Conservation (phyloP, 371 early-diverging fungal genomes). For the Spraguea lophii region DNA sequence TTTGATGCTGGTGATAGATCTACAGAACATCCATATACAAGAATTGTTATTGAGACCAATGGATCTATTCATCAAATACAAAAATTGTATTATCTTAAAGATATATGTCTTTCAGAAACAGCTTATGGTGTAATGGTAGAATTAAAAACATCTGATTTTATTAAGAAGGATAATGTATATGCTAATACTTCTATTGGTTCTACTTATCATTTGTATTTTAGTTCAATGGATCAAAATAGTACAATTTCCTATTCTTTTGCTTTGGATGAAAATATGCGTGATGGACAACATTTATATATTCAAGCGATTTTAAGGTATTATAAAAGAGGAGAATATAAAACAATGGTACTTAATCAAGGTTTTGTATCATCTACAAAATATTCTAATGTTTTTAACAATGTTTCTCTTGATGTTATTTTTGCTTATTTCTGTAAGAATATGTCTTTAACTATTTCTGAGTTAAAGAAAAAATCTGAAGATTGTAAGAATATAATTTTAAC, state of each 20-base stretch:
- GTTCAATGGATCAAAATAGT: conserved; percentile 14
- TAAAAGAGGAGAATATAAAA: conserved; percentile 21
- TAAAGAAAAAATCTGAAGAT: conserved; percentile 24
- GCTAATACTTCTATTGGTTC: conserved; percentile 10
- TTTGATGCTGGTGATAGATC: background rate
- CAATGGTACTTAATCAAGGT: conserved; percentile 27
- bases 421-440: conserved; percentile 32
- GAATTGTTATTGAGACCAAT: background rate
- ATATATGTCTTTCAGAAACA: conserved; percentile 4
- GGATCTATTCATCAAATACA: background rate
- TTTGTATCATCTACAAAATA: conserved; percentile 18
- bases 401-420: conserved; percentile 43
- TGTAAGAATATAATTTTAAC: conserved; percentile 17
- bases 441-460: conserved; percentile 11
- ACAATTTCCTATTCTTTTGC: conserved; percentile 26
- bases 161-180: conserved; percentile 19
- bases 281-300: conserved; percentile 20
- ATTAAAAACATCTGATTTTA: conserved; percentile 23
- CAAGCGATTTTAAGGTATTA: conserved; percentile 37
- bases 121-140: conserved; percentile 16
- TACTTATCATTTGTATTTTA: conserved; percentile 2
- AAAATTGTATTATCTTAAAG: background rate
- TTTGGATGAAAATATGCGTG: conserved; percentile 11
- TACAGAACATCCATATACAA: background rate
- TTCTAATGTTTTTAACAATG: conserved; percentile 18